A percentile compares a stretch with the other conserved stretches of the same genome.
Evolutionary conservation across 371 early-diverging fungal genomes (phyloP).

Genomic region (Syncephalastrum sp.): DNA sequence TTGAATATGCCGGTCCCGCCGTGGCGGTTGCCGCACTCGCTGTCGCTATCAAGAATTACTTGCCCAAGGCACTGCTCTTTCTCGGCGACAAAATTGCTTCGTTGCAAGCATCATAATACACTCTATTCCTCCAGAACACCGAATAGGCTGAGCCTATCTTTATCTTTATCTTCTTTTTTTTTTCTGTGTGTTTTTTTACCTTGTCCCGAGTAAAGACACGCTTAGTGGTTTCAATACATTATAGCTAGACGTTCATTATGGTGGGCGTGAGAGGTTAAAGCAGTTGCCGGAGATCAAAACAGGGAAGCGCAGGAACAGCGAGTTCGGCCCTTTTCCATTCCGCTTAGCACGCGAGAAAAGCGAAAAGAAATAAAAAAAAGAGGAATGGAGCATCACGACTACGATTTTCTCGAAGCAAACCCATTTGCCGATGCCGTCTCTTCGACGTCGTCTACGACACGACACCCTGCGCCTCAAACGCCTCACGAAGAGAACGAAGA

Average conservation of each 20-base stretch:
- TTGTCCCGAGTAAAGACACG: too few species aligned
- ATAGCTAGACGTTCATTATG: too few species aligned
- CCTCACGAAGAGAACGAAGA: slow-evolving; percentile 1
- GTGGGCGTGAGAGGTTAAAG: too few species aligned
- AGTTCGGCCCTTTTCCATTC: too few species aligned
- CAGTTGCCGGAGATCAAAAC: too few species aligned
- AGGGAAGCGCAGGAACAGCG: too few species aligned
- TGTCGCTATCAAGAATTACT: slow-evolving; percentile 12
- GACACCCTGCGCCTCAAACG: neutral
- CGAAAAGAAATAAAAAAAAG: neutral
- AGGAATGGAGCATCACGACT: slow-evolving; percentile 2
- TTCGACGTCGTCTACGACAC: slow-evolving; percentile 1
- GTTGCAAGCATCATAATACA: too few species aligned
- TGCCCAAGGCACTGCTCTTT: slow-evolving; percentile 5
- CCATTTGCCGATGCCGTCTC: slow-evolving; percentile 41
- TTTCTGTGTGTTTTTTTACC: too few species aligned
- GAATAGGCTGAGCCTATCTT: too few species aligned
- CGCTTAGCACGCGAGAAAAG: neutral
- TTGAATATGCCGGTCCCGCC: slow-evolving; percentile 45
- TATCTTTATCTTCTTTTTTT: too few species aligned
- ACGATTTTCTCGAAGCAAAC: slow-evolving; percentile 24
- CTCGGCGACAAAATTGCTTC: slow-evolving; percentile 9
- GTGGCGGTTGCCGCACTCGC: slow-evolving; percentile 13
- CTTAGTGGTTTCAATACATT: too few species aligned
- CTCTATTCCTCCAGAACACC: too few species aligned